phyloP scores from a whole-genome alignment of 129 eudicot genomes.

The Lonicera japonica region DNA sequence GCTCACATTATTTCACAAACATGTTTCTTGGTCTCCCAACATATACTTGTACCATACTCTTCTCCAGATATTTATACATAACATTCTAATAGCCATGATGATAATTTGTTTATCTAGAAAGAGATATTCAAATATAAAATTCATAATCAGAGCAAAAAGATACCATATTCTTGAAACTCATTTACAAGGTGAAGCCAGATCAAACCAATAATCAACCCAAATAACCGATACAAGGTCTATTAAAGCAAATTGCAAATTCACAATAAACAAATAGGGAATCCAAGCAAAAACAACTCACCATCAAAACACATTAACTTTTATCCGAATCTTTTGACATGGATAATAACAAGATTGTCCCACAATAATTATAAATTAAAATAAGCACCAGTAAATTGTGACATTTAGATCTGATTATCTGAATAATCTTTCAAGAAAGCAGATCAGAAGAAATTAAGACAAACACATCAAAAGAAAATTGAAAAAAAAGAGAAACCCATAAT shows the following conservation, averaged over 20 bases:
- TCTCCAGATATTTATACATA: background rate
- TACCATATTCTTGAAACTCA: background rate
- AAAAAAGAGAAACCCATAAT: background rate
- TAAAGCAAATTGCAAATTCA: background rate
- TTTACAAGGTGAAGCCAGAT: background rate
- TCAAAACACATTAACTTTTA: background rate
- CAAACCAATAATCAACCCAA: background rate
- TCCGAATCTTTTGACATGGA: background rate
- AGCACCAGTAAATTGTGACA: background rate
- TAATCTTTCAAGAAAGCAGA: slow-evolving; percentile 10
- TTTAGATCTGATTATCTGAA: background rate
- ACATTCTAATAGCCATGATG: background rate
- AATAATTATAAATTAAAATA: no score
- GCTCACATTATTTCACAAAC: no score
- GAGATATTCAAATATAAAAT: background rate
- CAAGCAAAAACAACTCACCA: background rate
- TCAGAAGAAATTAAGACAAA: background rate
- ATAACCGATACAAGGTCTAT: background rate
- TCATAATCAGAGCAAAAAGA: background rate
- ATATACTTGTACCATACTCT: background rate
- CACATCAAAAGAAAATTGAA: background rate
- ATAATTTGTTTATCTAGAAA: background rate
- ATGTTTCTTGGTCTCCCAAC: background rate
- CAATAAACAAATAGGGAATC: background rate
- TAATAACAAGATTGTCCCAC: background rate